These are phyloP conservation scores for Sanghuangporus sanghuang DNA, from an alignment of 1,284 basidiomycete genomes.

Conservation along the genomic window DNA sequence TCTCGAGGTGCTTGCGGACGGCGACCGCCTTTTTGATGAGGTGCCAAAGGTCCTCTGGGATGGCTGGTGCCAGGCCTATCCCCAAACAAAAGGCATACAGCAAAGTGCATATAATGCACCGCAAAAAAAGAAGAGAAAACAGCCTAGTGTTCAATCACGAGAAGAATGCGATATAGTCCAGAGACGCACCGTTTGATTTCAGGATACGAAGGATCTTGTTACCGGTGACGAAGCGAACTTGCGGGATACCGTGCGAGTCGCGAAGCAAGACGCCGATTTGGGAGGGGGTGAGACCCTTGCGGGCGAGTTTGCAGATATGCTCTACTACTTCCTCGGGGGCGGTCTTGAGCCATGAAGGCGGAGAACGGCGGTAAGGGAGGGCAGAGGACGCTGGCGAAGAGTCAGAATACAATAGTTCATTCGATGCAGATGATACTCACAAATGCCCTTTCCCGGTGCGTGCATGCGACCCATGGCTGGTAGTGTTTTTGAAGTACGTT, in stretches of 20 bases:
- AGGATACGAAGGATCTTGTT: constrained; percentile 99
- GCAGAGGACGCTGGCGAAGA: constrained; percentile 78
- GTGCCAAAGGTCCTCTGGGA: constrained; percentile 99
- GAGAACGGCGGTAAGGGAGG: constrained; percentile 93
- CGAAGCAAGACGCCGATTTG: constrained; percentile 98
- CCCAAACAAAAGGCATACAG: constrained; percentile 50
- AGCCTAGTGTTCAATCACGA: constrained; percentile 25
- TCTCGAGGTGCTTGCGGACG: constrained; percentile 98
- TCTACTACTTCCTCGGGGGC: constrained; percentile 94
- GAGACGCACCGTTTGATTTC: constrained; percentile 81
- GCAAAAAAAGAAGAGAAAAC: constrained; percentile 17
- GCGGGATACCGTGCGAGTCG: constrained; percentile 97
- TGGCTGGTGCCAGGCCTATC: constrained; percentile 92
- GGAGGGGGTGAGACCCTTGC: constrained; percentile 96
- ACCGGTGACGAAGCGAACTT: constrained; percentile 96
- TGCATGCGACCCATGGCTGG: constrained; percentile 88
- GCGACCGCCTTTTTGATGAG: constrained; percentile 99
- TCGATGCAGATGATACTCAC: constrained; percentile 40
- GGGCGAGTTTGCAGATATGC: constrained; percentile 95
- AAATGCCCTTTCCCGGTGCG: constrained; percentile 98
- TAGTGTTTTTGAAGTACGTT: constrained; percentile 11
- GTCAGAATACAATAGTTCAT: constrained; percentile 4
- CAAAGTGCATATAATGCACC: constrained; percentile 22
- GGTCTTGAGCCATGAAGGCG: constrained; percentile 96
- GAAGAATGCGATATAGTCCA: constrained; percentile 3